Evolutionary conservation across 352 stramenopile genomes (phyloP), one percentile per base, ranked within the genome.

Genomic region (Globisporangium yorkense): DNA sequence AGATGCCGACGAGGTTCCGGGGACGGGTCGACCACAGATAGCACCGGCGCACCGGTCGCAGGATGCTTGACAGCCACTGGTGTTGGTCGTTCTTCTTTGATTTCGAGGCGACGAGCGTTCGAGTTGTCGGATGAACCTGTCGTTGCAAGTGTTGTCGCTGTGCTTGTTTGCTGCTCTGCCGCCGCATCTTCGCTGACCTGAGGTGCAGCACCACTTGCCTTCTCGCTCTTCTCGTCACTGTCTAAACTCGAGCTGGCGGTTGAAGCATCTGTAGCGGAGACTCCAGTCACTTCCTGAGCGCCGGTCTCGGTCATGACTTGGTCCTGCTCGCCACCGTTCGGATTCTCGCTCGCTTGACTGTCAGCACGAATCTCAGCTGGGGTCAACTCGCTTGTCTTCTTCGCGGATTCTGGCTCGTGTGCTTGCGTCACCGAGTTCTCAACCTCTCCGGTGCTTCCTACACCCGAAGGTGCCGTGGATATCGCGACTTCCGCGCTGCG

Each of bases 21-120:
- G 4, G 64, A 59, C 35, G 76, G 76, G 37, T 82, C 67, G 16
- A 86, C 75, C 29, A 86, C 72, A 37, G 76, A 72, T 9, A 86
- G 56, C 33, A 78, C 71, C 15, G 54, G 54, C 0, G 21, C 21
- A 21, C 46, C 10, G 52, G 41, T 4, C 44, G 9, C 29, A 40
- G 24, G 18, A n/a, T 24, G 21, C 10, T 24, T 33, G 18, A 29
- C 20, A 49, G 10, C 24, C 31, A 3, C 46, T 48, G 10, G 33
- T 13, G 5, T 10, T 5, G 18, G 5, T 4, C 15, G 9, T n/a
- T 48, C 20, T 5, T 1, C 31, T 13, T 56, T 48, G 29, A 29
- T 48, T 16, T 5, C 6, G 1, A n/a, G 33, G 24, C 2, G 5
- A 18, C 18, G 8, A 4, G 44, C 8, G 3, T n/a, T 5, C 20